Percentiles rank a stretch among this genome's conserved stretches.
Conservation (phyloP, 2,329 filamentous ascomycete genomes). For the Fusarium sp. region DNA sequence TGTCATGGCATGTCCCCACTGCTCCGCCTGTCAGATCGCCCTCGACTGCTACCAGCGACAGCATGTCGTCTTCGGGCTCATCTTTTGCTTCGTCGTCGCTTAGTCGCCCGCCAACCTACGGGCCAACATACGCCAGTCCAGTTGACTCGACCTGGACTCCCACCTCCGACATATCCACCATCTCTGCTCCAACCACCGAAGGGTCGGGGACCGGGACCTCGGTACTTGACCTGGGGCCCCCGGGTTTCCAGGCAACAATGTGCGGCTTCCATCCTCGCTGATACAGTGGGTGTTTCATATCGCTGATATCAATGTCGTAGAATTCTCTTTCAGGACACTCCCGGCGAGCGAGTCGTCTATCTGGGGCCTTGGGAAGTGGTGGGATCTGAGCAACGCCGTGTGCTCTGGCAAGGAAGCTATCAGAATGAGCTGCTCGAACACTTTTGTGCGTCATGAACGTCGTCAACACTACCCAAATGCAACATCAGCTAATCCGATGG, state of each 20-base stretch:
- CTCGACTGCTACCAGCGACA: conserved; percentile 43
- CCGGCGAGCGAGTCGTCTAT: conserved; percentile 60
- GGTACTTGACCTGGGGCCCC: conserved; percentile 61
- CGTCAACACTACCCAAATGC: not conserved
- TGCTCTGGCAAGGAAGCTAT: conserved; percentile 64
- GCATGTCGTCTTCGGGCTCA: conserved; percentile 59
- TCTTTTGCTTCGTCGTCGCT: conserved; percentile 59
- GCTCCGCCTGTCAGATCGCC: conserved; percentile 44
- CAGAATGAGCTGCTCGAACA: conserved; percentile 62
- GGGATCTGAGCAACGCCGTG: conserved; percentile 56
- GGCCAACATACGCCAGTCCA: conserved; percentile 54
- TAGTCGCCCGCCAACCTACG: conserved; percentile 53
- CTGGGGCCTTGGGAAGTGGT: conserved; percentile 64
- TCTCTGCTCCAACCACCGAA: conserved; percentile 55
- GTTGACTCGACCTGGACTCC: conserved; percentile 58
- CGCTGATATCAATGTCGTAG: conserved; percentile 46
- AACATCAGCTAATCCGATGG: conserved; percentile 12
- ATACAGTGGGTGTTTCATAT: conserved; percentile 19
- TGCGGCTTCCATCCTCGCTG: conserved; percentile 42
- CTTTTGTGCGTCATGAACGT: conserved; percentile 52
- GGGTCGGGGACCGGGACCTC: conserved; percentile 51
- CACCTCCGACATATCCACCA: conserved; percentile 54
- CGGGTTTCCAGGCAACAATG: conserved; percentile 64
- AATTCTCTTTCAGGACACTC: conserved; percentile 60
- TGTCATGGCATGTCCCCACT: conserved; percentile 47